A percentile compares a stretch with the other conserved stretches of the same genome.
phyloP scores from a whole-genome alignment of 495 filamentous ascomycete genomes.

The Lichina pygmaea region DNA sequence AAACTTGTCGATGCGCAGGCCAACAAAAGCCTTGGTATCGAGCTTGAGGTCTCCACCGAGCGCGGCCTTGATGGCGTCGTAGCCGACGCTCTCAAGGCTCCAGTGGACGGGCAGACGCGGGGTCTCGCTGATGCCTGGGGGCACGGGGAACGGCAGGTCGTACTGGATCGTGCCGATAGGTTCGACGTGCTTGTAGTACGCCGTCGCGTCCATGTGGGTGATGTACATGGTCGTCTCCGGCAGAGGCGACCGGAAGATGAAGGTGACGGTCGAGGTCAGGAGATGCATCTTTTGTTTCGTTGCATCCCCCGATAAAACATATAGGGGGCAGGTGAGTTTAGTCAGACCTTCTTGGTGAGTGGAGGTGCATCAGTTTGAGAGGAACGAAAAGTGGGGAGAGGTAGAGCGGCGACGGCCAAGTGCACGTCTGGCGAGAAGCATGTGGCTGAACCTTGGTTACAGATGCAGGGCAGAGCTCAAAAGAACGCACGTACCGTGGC shows the following conservation, averaged over 20 bases:
- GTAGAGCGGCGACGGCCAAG: no score
- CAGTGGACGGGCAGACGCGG: slow-evolving; percentile 63
- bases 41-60: slow-evolving; percentile 58
- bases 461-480: no score
- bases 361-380: no score
- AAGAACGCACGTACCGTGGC: slow-evolving; percentile 30
- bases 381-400: no score
- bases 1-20: slow-evolving; percentile 46
- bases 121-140: slow-evolving; percentile 39
- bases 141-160: slow-evolving; percentile 44
- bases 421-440: no score
- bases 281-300: slow-evolving; percentile 31
- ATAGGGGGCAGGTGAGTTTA: not conserved
- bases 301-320: not conserved
- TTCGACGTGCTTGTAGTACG: slow-evolving; percentile 56
- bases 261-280: slow-evolving; percentile 61
- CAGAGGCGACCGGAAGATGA: slow-evolving; percentile 60
- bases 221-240: slow-evolving; percentile 41
- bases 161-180: slow-evolving; percentile 52
- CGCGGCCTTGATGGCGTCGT: slow-evolving; percentile 54
- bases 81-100: slow-evolving; percentile 51
- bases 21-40: slow-evolving; percentile 48
- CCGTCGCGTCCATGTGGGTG: slow-evolving; percentile 55
- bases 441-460: no score
- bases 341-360: no score